These are phyloP conservation scores for Pachyrhizus erosus DNA, from an alignment of 306 rosid species.

Conservation along the genomic window DNA sequence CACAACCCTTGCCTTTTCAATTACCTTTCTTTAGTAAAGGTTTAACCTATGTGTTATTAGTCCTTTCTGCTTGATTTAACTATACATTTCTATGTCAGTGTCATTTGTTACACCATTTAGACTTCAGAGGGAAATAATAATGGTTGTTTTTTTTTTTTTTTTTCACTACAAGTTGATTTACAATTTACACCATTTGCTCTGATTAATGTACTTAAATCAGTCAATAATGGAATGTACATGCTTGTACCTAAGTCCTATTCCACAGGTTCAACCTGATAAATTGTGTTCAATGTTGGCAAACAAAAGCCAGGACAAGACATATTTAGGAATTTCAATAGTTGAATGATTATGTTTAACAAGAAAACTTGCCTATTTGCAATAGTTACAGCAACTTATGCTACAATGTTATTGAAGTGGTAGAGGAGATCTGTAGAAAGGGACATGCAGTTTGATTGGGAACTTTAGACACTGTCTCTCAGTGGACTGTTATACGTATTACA, in stretches of 20 bases:
- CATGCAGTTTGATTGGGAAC: conserved; percentile 12
- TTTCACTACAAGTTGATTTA: neutral
- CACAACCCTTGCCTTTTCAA: neutral
- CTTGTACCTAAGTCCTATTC: neutral
- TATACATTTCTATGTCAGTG: neutral
- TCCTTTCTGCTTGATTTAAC: neutral
- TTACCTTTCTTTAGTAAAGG: neutral
- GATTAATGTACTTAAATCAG: neutral
- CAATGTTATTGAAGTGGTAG: neutral
- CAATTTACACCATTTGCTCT: neutral
- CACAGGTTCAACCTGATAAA: neutral
- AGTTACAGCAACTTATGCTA: neutral
- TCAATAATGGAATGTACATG: neutral
- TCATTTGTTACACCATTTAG: conserved; percentile 26
- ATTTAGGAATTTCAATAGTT: neutral
- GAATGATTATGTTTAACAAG: neutral
- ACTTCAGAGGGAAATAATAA: conserved; percentile 5
- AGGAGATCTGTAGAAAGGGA: conserved; percentile 4
- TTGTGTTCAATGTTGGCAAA: neutral
- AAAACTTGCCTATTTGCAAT: neutral
- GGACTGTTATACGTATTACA: neutral
- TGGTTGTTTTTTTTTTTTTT: too few relatives aligned
- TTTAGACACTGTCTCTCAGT: neutral
- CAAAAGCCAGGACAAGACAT: neutral
- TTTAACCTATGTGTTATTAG: neutral